Base-by-base conservation (phyloP, 2,329 filamentous ascomycete species). In the Fusarium neocosmosporiellum region DNA sequence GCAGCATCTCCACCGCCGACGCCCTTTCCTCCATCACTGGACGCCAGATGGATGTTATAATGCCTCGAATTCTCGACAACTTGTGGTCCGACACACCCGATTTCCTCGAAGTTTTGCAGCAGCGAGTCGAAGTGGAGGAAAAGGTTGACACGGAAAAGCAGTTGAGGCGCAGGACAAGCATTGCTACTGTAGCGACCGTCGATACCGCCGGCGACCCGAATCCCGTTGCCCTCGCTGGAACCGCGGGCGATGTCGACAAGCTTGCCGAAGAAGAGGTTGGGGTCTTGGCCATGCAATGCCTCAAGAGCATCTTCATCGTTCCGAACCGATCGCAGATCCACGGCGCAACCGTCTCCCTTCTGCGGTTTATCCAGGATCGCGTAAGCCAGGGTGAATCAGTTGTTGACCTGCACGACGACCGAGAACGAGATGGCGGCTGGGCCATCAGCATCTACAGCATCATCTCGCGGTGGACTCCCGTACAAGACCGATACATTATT, bases 401-500 rank as follows among this genome's bases (percentile, higher is more conserved):
- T 2, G 81, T 97, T 61, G 88, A 81, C 41, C 81, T 83, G 27
- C 81, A 87, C 63, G 76, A 81, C 16, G 73, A 82, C 14, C 80
- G 82, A 27, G 84, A 80, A 11, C 81, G 82, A 48, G 87, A 88
- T 75, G 84, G 85, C 50, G 92, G 90, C 58, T 98, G 96, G 96
- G 92, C 94, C 2, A 92, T 94, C 29, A 92, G 91, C 65, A 87
- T 98, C 59, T 94, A 97, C 80, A 90, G 92, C 77, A 88, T 95
- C 70, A 88, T 96, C 61, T 91, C 94, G 18, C 90, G 91, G 66
- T 98, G 95, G 95, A 93, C 95, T 1, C 95, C 96, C 0, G 95
- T 98, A 2, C 96, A 98, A 80, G 94, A 98, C 78, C 93, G 96
- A 62, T 98, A 97, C 83, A 90, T 96, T 41, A 96, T 98, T 65